Evolutionary conservation across 257 asterid genomes (phyloP), one percentile per base, ranked within the genome.

Genomic region (Salvia miltiorrhiza): DNA sequence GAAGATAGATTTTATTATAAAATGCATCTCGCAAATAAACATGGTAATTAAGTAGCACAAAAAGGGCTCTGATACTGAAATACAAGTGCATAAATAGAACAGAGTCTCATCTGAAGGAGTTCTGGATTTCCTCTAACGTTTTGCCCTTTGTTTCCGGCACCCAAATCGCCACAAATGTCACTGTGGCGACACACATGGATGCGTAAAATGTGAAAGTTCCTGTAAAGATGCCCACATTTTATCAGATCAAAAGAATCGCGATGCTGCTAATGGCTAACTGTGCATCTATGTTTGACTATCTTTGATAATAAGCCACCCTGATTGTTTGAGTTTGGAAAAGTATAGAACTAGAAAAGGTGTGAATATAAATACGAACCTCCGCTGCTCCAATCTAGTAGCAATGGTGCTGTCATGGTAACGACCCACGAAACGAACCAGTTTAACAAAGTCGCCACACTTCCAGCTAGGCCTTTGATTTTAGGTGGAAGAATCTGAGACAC

Each of bases 141-240:
- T 85, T 84, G 13, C 96, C 98, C 68, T 89, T 89, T 0, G 98
- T 92, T 81, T 92, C 98, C 0, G 98, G 98, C 62, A 92, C 92
- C 88, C 89, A 71, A 53, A 78, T 79, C 13, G 85, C 71, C 8
- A 84, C 88, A 57, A 92, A 92, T 14, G 78, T 59, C 75, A 85
- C 78, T 0, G 88, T 75, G 9, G 79, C 58, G 28, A 74, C 65
- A 70, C 89, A 74, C 58, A 76, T 54, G 16, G 65, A 53, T 3
- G 83, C 76, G 83, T 79, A 87, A 13, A 82, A 2, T 3, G 83
- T 44, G 78, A 87, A 84, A 7, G 86, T 63, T 19, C 93, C 90
- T 87, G 87, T 16, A 26, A 37, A 70, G 44, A 37, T 19, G 33
- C 24, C 24, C 26, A 53, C 26, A 47, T 13, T 32, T 33, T 44